These are phyloP conservation scores for Eucalyptus virginea DNA, from an alignment of 345 rosid genomes.

Conservation along the genomic window DNA sequence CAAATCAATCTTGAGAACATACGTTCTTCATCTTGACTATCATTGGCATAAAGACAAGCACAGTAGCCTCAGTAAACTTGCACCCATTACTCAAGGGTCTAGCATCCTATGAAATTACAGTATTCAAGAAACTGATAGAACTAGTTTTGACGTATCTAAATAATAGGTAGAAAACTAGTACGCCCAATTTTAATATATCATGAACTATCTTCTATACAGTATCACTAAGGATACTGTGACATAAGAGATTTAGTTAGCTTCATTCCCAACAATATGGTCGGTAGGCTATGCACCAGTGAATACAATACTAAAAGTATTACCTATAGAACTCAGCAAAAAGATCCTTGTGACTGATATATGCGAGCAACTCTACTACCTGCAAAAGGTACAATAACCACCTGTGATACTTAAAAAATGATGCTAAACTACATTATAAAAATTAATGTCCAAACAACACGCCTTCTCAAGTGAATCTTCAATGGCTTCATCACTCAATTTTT, in stretches of 20 bases:
- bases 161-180: no score
- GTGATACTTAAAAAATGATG: background rate
- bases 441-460: constrained; percentile 1
- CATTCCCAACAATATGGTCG: rapidly evolving
- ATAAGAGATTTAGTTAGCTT: background rate
- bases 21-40: background rate
- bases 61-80: background rate
- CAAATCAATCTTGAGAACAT: background rate
- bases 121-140: background rate
- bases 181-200: no score
- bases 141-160: background rate
- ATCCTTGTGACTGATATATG: constrained; percentile 72
- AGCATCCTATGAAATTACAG: background rate
- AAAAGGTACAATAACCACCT: background rate
- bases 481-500: constrained; percentile 54
- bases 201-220: background rate
- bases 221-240: background rate
- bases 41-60: background rate
- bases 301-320: background rate
- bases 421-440: background rate
- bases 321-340: constrained; percentile 74
- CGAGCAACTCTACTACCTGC: constrained; percentile 83
- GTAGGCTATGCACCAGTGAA: background rate
- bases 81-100: background rate
- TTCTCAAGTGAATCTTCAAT: constrained; percentile 53